A percentile compares a stretch with the other conserved stretches of the same genome.
phyloP scores from a whole-genome alignment of 371 early-diverging fungal species.

The Parasitella parasitica region DNA sequence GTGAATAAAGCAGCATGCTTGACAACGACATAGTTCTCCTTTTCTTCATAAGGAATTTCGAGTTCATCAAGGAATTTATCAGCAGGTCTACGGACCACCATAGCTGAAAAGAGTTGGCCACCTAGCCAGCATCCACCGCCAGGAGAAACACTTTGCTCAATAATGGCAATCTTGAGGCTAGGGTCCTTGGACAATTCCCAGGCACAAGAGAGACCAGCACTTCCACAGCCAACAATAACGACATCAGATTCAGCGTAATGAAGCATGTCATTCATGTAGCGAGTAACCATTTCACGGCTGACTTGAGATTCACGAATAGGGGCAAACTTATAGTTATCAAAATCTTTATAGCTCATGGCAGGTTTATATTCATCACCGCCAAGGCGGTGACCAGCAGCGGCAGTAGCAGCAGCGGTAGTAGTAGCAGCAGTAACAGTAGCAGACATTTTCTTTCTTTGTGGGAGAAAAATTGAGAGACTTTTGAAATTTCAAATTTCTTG shows the following conservation, averaged over 20 bases:
- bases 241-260: slow-evolving; percentile 71
- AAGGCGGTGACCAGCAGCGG: slow-evolving; percentile 37
- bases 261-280: slow-evolving; percentile 68
- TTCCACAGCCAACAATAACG: slow-evolving; percentile 76
- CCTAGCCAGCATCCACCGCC: slow-evolving; percentile 81
- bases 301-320: slow-evolving; percentile 70
- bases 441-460: slow-evolving; percentile 8
- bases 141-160: slow-evolving; percentile 68
- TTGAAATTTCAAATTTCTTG: too few species aligned
- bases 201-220: slow-evolving; percentile 63
- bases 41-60: slow-evolving; percentile 71
- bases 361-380: slow-evolving; percentile 25
- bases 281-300: slow-evolving; percentile 69
- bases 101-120: slow-evolving; percentile 72
- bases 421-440: slow-evolving; percentile 25
- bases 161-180: slow-evolving; percentile 63
- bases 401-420: slow-evolving; percentile 13
- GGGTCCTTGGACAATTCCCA: slow-evolving; percentile 72
- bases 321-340: slow-evolving; percentile 49
- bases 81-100: slow-evolving; percentile 73
- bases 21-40: slow-evolving; percentile 74
- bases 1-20: slow-evolving; percentile 77
- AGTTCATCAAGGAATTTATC: slow-evolving; percentile 65
- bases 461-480: too few species aligned
- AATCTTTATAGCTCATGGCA: slow-evolving; percentile 24